Base-by-base conservation (phyloP, 2,329 filamentous ascomycete species). In the Lachnellula cervina region DNA sequence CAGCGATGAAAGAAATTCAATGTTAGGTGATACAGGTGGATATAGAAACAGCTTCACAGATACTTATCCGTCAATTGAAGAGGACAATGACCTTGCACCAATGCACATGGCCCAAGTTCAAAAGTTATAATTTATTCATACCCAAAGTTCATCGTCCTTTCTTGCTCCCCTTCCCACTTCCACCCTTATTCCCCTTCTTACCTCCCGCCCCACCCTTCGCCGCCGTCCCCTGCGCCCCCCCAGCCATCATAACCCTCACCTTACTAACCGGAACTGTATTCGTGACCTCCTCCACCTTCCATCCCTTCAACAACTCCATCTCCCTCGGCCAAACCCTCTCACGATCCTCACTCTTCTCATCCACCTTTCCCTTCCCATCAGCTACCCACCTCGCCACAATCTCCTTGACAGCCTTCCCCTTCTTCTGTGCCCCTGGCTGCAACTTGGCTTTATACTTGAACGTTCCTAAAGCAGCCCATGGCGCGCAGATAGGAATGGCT, bases 401-500 rank as follows among this genome's bases (percentile, higher is more conserved):
- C 72, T 97, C 93, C 70, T 89, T 90, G 48, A 96, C 84, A 0
- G 91, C 92, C 70, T 97, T 97, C 9, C 94, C 93, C 75, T 96
- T 96, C 79, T 97, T 99, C 61, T 87, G 80, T 0, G 84, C 74
- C 0, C 94, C 94, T 0, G 94, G 94, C 73, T 97, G 94, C 65
- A 99, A 72, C 76, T 99, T 99, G 52, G 86, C 89, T 72, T 95
- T 95, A 77, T 97, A 97, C 73, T 97, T 97, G 73, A 88, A 89
- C 54, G 81, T 82, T 2, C 73, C 77, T 62, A 88, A 73, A 1
- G 85, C 84, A 23, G 72, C 74, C 78, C 84, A 88, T 2, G 85
- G 85, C 4, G 81, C 85, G 65, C 85, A 87, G 2, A 87, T 73
- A 1, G 83, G 80, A 1, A 88, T 74, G 0, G 76, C 78, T 64